Conservation (phyloP, 306 rosid species). For the Oxytropis ochrocephala region DNA sequence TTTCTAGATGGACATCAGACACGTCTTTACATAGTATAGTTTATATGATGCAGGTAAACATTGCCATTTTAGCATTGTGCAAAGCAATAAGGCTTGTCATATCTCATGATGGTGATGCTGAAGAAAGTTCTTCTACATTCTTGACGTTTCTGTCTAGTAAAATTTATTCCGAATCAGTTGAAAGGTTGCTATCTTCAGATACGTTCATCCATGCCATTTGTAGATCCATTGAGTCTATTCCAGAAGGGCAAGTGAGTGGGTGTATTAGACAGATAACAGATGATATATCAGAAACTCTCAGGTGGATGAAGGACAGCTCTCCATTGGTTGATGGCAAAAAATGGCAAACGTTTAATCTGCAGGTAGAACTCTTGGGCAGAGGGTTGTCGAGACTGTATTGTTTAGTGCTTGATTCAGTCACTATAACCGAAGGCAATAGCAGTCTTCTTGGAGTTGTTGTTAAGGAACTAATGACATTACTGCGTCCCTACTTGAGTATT, state of each 20-base stretch:
- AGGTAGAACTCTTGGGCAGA: conserved; percentile 63
- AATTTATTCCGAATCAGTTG: conserved; percentile 57
- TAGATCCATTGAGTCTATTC: conserved; percentile 56
- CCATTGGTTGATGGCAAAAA: conserved; percentile 28
- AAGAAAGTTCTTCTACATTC: conserved; percentile 35
- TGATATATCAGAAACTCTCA: conserved; percentile 63
- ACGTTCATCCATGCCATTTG: conserved; percentile 47
- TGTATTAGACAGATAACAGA: conserved; percentile 48
- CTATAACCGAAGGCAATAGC: conserved; percentile 65
- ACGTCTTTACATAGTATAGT: conserved; percentile 6
- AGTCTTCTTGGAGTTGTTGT: conserved; percentile 51
- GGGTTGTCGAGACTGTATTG: conserved; percentile 73
- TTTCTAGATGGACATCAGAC: conserved; percentile 17
- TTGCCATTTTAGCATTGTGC: conserved; percentile 63
- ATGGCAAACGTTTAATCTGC: conserved; percentile 31
- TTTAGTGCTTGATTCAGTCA: conserved; percentile 57
- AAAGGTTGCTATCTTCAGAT: conserved; percentile 51
- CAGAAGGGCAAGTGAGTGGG: conserved; percentile 83
- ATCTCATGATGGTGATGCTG: conserved; percentile 27
- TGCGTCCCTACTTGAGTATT: conserved; percentile 59
- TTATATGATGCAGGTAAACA: conserved; percentile 60
- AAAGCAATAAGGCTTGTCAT: conserved; percentile 58
- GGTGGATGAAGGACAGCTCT: conserved; percentile 52
- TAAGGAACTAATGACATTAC: conserved; percentile 45
- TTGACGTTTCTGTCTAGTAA: conserved; percentile 39